Base-by-base conservation (phyloP, 257 asterid species). In the Salvia hispanica region DNA sequence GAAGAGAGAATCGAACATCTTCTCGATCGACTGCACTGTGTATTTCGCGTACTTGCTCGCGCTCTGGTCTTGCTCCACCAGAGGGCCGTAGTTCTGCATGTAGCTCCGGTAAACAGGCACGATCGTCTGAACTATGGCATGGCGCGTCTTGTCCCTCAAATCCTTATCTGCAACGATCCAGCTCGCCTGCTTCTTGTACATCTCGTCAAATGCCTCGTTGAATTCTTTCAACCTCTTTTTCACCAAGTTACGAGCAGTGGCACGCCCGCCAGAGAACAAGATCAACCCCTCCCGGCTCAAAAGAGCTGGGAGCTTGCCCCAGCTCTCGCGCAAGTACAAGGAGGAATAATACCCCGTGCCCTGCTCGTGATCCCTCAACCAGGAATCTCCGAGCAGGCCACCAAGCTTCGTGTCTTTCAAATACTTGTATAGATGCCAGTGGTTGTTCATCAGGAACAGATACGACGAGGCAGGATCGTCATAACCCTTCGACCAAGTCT, bases 101-200 rank as follows among this genome's bases (percentile, higher is more conserved):
- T 86, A 92, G 84, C 96, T 90, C 7, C 96, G 89, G 16, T 89
- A 92, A 34, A 92, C 95, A 9, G 98, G 98, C 46, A 92, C 97
- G 5, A 86, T 72, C 1, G 95, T 79, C 77, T 92, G 95, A 25
- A 77, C 80, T 46, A 84, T 81, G 36, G 70, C 80, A 74, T 83
- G 93, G 36, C 83, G 44, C 3, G 81, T 74, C 84, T 81, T 88
- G 71, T 86, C 92, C 65, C 91, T 76, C 44, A 90, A 40, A 52
- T 85, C 98, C 47, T 79, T 85, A 74, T 92, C 98, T 34, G 77
- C 39, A 14, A 92, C 73, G 11, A 86, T 78, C 87, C 86, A 86
- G 36, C 40, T 76, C 7, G 86, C 74, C 62, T 92, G 98, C 76
- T 76, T 82, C 88, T 71, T 79, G 62, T 76, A 83, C 88, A 87